Evolutionary conservation across 2,329 filamentous ascomycete genomes (phyloP).

Genomic region (Aspergillus texensis): DNA sequence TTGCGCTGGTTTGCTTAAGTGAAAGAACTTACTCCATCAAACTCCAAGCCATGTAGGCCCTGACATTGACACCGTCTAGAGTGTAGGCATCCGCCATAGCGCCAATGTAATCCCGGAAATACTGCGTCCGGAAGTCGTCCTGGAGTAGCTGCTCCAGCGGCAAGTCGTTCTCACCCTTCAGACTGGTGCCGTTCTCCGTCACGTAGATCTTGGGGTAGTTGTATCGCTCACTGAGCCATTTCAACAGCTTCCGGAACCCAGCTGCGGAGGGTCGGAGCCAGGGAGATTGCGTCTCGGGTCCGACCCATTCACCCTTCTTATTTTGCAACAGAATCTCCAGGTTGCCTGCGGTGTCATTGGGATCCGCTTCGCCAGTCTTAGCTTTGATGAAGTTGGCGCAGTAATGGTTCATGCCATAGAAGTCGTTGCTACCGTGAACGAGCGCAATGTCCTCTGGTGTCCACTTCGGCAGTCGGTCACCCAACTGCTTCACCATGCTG

Average conservation of each 20-base stretch:
- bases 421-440: slow-evolving; percentile 86
- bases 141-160: slow-evolving; percentile 70
- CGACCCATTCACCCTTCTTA: slow-evolving; percentile 73
- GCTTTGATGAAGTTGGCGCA: slow-evolving; percentile 85
- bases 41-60: slow-evolving; percentile 83
- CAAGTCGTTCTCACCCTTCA: slow-evolving; percentile 81
- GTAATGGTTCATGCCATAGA: slow-evolving; percentile 95
- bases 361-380: slow-evolving; percentile 61
- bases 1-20: background rate
- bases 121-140: slow-evolving; percentile 79
- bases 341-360: slow-evolving; percentile 73
- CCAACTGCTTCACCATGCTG: slow-evolving; percentile 80
- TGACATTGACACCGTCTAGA: slow-evolving; percentile 75
- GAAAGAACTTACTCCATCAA: slow-evolving; percentile 67
- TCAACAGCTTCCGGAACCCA: slow-evolving; percentile 76
- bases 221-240: slow-evolving; percentile 78
- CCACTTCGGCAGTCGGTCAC: slow-evolving; percentile 73
- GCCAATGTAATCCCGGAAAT: slow-evolving; percentile 75
- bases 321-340: slow-evolving; percentile 71
- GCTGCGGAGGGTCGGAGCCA: slow-evolving; percentile 78
- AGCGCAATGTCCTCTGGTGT: slow-evolving; percentile 71
- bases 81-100: slow-evolving; percentile 74
- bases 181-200: slow-evolving; percentile 83
- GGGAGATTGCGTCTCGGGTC: slow-evolving; percentile 77
- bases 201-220: slow-evolving; percentile 77